These are phyloP conservation scores for Phylloporus sp. DNA, from an alignment of 768 basidiomycete species.

Conservation along the genomic window DNA sequence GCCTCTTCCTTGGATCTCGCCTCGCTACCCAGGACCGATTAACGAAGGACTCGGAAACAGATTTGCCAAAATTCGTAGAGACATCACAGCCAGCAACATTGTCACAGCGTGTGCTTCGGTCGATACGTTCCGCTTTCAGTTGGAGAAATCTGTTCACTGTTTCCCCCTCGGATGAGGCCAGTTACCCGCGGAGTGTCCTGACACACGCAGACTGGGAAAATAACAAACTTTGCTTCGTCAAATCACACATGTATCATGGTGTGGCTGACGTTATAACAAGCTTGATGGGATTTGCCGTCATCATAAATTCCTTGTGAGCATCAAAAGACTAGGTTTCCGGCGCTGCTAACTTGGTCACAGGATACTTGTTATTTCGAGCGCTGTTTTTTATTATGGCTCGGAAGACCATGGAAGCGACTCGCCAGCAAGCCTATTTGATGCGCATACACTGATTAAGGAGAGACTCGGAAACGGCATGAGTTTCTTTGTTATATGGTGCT, in stretches of 20 bases:
- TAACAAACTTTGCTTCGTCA: conserved; percentile 49
- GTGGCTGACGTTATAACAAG: conserved; percentile 61
- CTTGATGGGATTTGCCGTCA: conserved; percentile 77
- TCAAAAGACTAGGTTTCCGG: not conserved
- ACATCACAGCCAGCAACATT: conserved; percentile 19
- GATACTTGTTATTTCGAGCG: conserved; percentile 76
- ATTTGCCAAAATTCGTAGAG: conserved; percentile 13
- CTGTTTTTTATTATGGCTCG: conserved; percentile 67
- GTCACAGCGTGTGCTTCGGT: conserved; percentile 11
- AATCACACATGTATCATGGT: conserved; percentile 60
- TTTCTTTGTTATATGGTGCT: not conserved
- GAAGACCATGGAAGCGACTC: conserved; percentile 35
- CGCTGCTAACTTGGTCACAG: conserved; percentile 31
- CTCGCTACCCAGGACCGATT: conserved; percentile 81
- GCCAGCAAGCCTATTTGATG: conserved; percentile 79
- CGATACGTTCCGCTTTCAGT: conserved; percentile 4
- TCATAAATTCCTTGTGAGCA: conserved; percentile 78
- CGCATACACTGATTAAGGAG: conserved; percentile 65
- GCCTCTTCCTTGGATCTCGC: conserved; percentile 82
- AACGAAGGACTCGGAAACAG: conserved; percentile 23
- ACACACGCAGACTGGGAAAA: conserved; percentile 55
- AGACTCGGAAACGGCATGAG: conserved; percentile 58
- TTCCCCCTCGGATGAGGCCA: conserved; percentile 17
- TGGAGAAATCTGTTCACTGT: conserved; percentile 23
- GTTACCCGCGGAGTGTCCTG: conserved; percentile 28